phyloP scores from a whole-genome alignment of 257 asterid species.

The Thymus mandschuricus region DNA sequence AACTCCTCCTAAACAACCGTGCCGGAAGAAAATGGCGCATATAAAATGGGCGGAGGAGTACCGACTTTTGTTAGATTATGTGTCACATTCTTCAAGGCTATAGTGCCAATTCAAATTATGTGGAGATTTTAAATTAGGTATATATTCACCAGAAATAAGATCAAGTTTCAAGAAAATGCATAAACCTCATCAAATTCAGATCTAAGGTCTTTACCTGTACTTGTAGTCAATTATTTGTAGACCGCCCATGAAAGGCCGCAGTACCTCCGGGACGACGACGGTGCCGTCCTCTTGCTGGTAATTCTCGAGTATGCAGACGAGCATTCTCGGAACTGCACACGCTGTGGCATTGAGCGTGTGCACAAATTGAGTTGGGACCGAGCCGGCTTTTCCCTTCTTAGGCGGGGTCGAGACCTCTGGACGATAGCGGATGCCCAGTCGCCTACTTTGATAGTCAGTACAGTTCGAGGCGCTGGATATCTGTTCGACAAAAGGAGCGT shows the following conservation, averaged over 20 bases:
- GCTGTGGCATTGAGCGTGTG: conserved; percentile 97
- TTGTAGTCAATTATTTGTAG: conserved; percentile 49
- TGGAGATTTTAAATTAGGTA: neutral
- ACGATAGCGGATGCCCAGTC: conserved; percentile 86
- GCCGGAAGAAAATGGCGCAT: too few species aligned
- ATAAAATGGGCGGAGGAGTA: too few species aligned
- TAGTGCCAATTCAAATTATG: neutral
- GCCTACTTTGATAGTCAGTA: conserved; percentile 93
- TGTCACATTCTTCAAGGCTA: neutral
- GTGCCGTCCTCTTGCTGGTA: conserved; percentile 97
- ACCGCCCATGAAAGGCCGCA: conserved; percentile 95
- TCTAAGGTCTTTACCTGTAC: conserved; percentile 21
- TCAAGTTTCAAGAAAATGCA: neutral
- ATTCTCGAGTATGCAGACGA: conserved; percentile 92
- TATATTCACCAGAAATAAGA: neutral
- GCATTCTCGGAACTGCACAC: conserved; percentile 96
- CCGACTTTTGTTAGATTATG: too few species aligned
- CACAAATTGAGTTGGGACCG: conserved; percentile 67
- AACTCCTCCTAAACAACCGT: too few species aligned
- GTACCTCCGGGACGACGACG: conserved; percentile 69
- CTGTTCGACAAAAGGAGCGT: conserved; percentile 42
- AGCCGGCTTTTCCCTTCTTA: conserved; percentile 69
- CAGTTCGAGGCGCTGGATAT: conserved; percentile 98
- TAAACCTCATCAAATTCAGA: conserved; percentile 11
- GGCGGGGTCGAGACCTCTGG: conserved; percentile 59